Base-by-base conservation (phyloP, 129 eudicot genomes). In the Flaveria sonorensis region DNA sequence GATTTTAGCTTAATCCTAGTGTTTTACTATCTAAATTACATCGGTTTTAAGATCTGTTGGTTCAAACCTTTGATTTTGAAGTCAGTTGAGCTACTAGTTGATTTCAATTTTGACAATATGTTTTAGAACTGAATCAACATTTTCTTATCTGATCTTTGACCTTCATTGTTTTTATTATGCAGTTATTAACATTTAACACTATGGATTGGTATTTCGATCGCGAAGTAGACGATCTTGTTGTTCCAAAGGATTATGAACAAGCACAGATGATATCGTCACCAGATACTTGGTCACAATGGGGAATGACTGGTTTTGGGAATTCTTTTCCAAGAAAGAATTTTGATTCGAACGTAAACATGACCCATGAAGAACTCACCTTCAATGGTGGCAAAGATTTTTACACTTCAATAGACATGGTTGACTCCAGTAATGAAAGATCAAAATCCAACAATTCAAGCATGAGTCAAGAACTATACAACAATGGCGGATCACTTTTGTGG, bases 131-230 rank as follows among this genome's bases (percentile, higher is more conserved):
- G 53, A 26, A 1, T 46, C 28, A 26, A 40, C 30, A 42, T 13
- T 28, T 28, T 19, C 14, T 12, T 48, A n/a, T 19, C 68, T 67
- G 24, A 64, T 74, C 20, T 80, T 80, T 56, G 50, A 30, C 12
- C 46, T 30, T 14, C 12, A 63, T 63, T 18, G 45, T 10, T 30
- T 11, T 56, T 63, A 14, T 10, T 15, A 14, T 52, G 43, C 24
- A 45, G 68, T 55, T 8, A 42, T 68, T 1, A n/a, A 21, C n/a
- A 45, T 45, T 45, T 45, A 10, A 72, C 72, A 77, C 60, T 11
- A 88, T 88, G 92, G 92, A 90, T 71, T 86, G 96, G 96, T 86
- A 88, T 83, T 83, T 68, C 47, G 86, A 78, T 30, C 77, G 57
- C 64, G 85, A 68, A 15, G 78, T 10, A 0, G 87, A 84, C 20